Base-by-base conservation (phyloP, 1,139 yeast genomes). In the Candida smagusa region DNA sequence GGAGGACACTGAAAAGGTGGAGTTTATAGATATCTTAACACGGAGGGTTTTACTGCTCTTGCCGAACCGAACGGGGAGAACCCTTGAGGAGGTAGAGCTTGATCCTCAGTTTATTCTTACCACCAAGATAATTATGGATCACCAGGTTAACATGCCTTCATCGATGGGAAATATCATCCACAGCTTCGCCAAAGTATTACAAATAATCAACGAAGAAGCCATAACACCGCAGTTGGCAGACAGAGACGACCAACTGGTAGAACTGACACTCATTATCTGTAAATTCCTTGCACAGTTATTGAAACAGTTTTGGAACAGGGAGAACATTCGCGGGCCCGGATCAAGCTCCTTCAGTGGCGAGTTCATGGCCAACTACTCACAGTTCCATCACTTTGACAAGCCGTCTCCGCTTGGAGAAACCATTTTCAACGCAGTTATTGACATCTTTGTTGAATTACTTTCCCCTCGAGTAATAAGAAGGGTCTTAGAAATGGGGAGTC, bases 71-170 rank as follows among this genome's bases (percentile, higher is more conserved):
- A 66, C 74, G 1, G 74, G 74, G 7, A 59, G 63, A 43, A 50
- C 67, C 4, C 45, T 65, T n/a, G 60, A 61, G n/a, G 75, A 70
- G 43, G 70, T 70, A 7, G 75, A 70, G 49, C 51, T 68, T 32
- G 67, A 68, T 41, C 68, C 71, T 6, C 75, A 68, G 45, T 70
- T 59, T 42, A 41, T 60, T 11, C 47, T 55, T 21, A 61, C 74
- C 12, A 61, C 58, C 34, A 50, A 56, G 22, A 51, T 70, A 24
- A 50, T 70, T 30, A 42, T 63, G 21, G 54, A 54, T 21, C 54
- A 50, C 35, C 50, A 48, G 19, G 41, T 44, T 16, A 47, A 43
- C 31, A 38, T 44, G 35, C 50, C 51, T 36, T 23, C 44, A 12
- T 53, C 54, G 37, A 52, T 58, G 16, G 44, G 59, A 5, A 47